phyloP scores from a whole-genome alignment of 257 asterid species.

The Gynochthodes officinalis region DNA sequence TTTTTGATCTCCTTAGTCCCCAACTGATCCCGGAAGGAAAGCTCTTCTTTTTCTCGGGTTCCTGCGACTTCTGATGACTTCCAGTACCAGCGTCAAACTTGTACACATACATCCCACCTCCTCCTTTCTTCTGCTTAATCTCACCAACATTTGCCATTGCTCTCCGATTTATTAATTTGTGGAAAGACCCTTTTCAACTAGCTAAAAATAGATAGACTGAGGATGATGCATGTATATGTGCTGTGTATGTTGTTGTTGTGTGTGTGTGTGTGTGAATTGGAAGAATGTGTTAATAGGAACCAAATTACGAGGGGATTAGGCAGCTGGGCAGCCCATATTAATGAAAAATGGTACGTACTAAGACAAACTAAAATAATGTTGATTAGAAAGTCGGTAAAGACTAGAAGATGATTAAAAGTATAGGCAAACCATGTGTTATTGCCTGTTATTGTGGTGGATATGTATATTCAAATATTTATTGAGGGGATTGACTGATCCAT shows the following conservation, averaged over 20 bases:
- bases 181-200: too few relatives aligned
- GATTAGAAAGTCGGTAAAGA: slow-evolving; percentile 28
- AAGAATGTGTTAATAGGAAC: too few relatives aligned
- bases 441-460: slow-evolving; percentile 26
- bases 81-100: slow-evolving; percentile 29
- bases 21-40: slow-evolving; percentile 27
- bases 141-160: slow-evolving; percentile 7
- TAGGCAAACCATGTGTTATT: slow-evolving; percentile 66
- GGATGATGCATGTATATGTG: background rate
- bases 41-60: slow-evolving; percentile 22
- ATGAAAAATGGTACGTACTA: too few relatives aligned
- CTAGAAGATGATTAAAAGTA: slow-evolving; percentile 21
- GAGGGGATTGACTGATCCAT: slow-evolving; percentile 1
- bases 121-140: slow-evolving; percentile 37
- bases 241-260: too few relatives aligned
- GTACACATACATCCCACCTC: slow-evolving; percentile 47
- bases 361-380: slow-evolving; percentile 13
- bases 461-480: slow-evolving; percentile 23
- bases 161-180: background rate
- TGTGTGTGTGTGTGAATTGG: background rate
- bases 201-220: background rate
- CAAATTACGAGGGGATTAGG: too few relatives aligned
- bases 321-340: background rate
- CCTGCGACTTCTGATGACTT: slow-evolving; percentile 3
- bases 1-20: slow-evolving; percentile 56